phyloP scores from a whole-genome alignment of 345 rosid species.

The Microthlaspi erraticum region DNA sequence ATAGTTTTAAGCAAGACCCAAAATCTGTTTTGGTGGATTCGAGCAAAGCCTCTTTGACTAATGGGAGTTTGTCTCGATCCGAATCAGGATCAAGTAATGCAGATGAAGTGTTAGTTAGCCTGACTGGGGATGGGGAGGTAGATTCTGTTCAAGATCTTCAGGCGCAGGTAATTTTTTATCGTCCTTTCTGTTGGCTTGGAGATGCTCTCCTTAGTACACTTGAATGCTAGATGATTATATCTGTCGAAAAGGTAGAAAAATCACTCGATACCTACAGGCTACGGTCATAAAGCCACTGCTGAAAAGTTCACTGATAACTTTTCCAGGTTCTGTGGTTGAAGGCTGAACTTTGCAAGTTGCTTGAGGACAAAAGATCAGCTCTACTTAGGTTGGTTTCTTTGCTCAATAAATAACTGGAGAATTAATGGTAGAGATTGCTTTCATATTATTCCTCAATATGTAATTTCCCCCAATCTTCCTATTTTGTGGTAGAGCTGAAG shows the following conservation, averaged over 20 bases:
- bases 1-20: slow-evolving; percentile 80
- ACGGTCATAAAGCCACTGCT: slow-evolving; percentile 21
- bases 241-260: slow-evolving; percentile 8
- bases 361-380: slow-evolving; percentile 97
- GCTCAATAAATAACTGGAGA: slow-evolving; percentile 11
- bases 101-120: slow-evolving; percentile 69
- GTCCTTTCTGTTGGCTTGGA: slow-evolving; percentile 26
- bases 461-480: slow-evolving; percentile 30
- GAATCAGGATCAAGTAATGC: slow-evolving; percentile 81
- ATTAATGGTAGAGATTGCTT: not conserved
- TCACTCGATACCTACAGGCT: slow-evolving; percentile 25
- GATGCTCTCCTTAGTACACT: slow-evolving; percentile 22
- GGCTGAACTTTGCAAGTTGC: slow-evolving; percentile 90
- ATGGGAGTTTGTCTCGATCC: slow-evolving; percentile 70
- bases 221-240: slow-evolving; percentile 17
- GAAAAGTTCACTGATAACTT: slow-evolving; percentile 23
- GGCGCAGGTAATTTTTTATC: slow-evolving; percentile 66
- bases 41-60: slow-evolving; percentile 51
- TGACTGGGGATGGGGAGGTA: slow-evolving; percentile 73
- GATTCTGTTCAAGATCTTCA: slow-evolving; percentile 85
- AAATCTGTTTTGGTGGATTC: slow-evolving; percentile 68
- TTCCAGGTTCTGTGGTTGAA: slow-evolving; percentile 91
- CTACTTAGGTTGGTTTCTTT: slow-evolving; percentile 68
- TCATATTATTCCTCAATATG: not conserved
- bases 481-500: slow-evolving; percentile 79